Base-by-base conservation (phyloP, 805 yeast species). In the Ogataea ramenticola region DNA sequence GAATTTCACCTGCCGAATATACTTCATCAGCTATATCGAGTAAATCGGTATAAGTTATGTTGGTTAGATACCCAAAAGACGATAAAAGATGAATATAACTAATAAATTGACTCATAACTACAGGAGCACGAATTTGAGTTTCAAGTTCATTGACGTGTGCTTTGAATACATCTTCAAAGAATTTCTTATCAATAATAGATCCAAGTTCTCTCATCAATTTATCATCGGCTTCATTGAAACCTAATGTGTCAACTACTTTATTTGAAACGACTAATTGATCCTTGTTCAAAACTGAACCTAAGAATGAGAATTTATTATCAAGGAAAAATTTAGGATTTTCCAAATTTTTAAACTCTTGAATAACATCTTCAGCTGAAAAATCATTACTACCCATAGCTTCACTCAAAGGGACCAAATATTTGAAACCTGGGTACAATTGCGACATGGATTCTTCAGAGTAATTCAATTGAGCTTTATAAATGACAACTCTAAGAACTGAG, bases 281-380 rank as follows among this genome's bases (percentile, higher is more conserved):
- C 17, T 76, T 62, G 14, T 80, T 85, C 96, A 96, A 87, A 42
- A 82, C 82, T 9, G 85, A 61, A 79, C 89, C 84, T 0, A 95
- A 93, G 9, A 67, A 64, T 54, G 67, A 71, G 2, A 74, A 65
- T 42, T 73, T 74, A 27, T 72, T 72, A 54, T 83, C 89, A 50
- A 82, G 68, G 54, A 64, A 87, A 49, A 68, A 81, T 1, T 49
- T 50, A 1, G 85, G 84, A 21, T 60, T 45, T 0, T 65, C 60
- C 14, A 66, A 60, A 48, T 77, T 76, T 11, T 56, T 54, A 67
- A 83, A 64, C 50, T 85, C 93, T 5, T 54, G 45, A 36, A 61
- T 57, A 67, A 82, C 84, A 1, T 46, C 49, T 0, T 62, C 60
- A 0, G 57, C 54, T 15, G 50, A 42, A 33, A 46, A n/a, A n/a